Conservation (phyloP, 2,329 filamentous ascomycete species). For the Xylaria sp. region DNA sequence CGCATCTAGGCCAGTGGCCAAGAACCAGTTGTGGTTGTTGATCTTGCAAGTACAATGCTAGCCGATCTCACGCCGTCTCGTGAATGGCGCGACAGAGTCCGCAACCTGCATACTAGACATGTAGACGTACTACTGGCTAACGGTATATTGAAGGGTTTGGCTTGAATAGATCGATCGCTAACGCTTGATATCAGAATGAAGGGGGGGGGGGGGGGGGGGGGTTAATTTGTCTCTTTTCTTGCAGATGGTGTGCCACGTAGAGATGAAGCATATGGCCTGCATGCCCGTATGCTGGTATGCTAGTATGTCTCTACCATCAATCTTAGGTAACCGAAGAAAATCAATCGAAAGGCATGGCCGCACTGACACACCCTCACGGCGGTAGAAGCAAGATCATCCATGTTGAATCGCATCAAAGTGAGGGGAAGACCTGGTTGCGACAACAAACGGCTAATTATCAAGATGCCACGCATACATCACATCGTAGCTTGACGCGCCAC, state of each 20-base stretch:
- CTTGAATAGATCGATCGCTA: slow-evolving; percentile 7
- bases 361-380: too few species aligned
- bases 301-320: too few species aligned
- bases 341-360: too few species aligned
- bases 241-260: background rate
- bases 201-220: background rate
- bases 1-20: background rate
- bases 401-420: too few species aligned
- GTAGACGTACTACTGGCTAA: background rate
- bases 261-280: slow-evolving; percentile 6
- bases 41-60: background rate
- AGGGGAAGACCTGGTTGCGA: too few species aligned
- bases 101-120: background rate
- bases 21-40: background rate
- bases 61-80: background rate
- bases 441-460: too few species aligned
- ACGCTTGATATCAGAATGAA: too few species aligned
- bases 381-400: too few species aligned
- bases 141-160: background rate
- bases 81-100: background rate
- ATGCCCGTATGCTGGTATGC: background rate
- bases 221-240: background rate
- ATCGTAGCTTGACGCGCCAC: too few species aligned
- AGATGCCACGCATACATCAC: too few species aligned
- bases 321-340: too few species aligned